Evolutionary conservation across 2,329 filamentous ascomycete genomes (phyloP).

Genomic region (Cladophialophora exuberans): DNA sequence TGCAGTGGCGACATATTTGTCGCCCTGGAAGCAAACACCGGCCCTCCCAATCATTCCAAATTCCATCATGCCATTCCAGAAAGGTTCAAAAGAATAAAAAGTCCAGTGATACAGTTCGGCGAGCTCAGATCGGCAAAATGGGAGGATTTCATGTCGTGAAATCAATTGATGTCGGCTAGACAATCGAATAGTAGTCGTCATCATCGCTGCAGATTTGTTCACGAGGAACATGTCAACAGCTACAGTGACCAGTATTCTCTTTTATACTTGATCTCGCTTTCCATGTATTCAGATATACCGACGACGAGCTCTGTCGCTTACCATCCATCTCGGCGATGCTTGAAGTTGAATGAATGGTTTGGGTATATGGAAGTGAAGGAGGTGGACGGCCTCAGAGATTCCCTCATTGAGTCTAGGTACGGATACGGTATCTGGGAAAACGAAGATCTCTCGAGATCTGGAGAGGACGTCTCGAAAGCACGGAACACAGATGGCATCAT

Average conservation of each 20-base stretch:
- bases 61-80: background rate
- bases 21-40: background rate
- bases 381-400: background rate
- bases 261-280: background rate
- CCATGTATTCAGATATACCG: background rate
- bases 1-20: background rate
- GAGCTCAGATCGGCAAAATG: slow-evolving; percentile 35
- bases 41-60: background rate
- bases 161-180: slow-evolving; percentile 34
- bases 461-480: background rate
- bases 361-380: slow-evolving; percentile 6
- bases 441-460: background rate
- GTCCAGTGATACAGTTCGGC: slow-evolving; percentile 12
- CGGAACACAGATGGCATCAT: too few relatives aligned
- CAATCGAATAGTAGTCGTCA: slow-evolving; percentile 23
- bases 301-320: background rate
- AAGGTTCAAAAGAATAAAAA: background rate
- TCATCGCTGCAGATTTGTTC: slow-evolving; percentile 32
- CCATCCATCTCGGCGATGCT: background rate
- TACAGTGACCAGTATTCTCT: background rate
- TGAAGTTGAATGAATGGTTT: background rate
- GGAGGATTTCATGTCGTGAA: slow-evolving; percentile 20
- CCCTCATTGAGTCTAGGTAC: background rate
- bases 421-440: slow-evolving; percentile 15
- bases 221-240: slow-evolving; percentile 19